Base-by-base conservation (phyloP, 2,329 filamentous ascomycete genomes). In the Aspergillus neotritici region DNA sequence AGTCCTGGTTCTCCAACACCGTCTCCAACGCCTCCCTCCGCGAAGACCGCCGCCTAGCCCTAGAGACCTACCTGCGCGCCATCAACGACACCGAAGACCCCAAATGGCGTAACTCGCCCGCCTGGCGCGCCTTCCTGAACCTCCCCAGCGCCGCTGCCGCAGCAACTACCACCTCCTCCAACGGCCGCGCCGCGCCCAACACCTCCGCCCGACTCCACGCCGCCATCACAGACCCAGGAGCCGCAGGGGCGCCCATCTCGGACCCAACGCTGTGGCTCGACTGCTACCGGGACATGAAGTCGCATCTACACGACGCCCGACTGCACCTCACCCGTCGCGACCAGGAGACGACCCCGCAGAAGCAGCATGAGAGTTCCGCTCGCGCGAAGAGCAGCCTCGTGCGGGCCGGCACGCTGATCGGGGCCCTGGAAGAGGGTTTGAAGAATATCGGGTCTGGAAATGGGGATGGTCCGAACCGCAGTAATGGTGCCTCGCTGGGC, bases 191-290 rank as follows among this genome's bases (percentile, higher is more conserved):
- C 16, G 41, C 49, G 31, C 41, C 41, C 14, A 59, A 55, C 4
- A 62, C 64, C 4, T 66, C 70, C 1, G 58, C 63, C 2, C 60
- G 61, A 16, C 58, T 74, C 25, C 69, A 74, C 44, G 65, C 68
- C 21, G 65, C 67, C 4, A 61, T 70, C 30, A 69, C 67, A 4
- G 68, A 68, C 4, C 65, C 69, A 36, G 43, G 32, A 3, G 32
- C 28, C 2, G 43, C 35, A 25, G 40, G 43, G 14, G 58, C 53
- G 7, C 60, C 69, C 0, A 72, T 74, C 39, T 70, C 67, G 21
- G 73, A 75, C 53, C 75, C 74, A n/a, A 75, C 73, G 3, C 69
- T 78, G 17, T 84, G 80, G 80, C 67, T 84, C 12, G 79, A 83
- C 55, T 75, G 75, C 47, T 77, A 80, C 57, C 61, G 74, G 2